Evolutionary conservation across 176 grass and related monocot genomes (phyloP).

Genomic region (Tillandsia fasciculata): DNA sequence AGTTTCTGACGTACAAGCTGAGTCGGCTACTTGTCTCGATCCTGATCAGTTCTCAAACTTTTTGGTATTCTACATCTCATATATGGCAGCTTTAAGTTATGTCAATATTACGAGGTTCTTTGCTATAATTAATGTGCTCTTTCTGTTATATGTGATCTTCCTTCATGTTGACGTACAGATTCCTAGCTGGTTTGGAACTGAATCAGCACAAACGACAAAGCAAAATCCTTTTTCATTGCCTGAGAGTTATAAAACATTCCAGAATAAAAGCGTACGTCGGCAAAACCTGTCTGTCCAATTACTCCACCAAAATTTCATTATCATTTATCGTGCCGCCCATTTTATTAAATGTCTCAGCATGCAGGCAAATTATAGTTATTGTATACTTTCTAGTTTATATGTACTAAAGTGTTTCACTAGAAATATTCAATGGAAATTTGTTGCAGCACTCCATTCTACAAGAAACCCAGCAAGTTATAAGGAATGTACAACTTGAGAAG

Average conservation of each 20-base stretch:
- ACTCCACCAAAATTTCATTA: neutral
- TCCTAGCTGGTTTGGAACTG: constrained; percentile 16
- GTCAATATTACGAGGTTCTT: neutral
- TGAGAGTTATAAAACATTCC: constrained; percentile 15
- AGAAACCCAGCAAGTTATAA: constrained; percentile 18
- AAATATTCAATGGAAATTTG: neutral
- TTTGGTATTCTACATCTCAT: constrained; percentile 4
- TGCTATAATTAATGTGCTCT: neutral
- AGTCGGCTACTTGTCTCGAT: constrained; percentile 15
- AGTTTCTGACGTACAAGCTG: constrained; percentile 18
- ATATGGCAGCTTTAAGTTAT: neutral
- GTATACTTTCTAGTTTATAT: neutral
- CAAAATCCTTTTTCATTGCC: constrained; percentile 21
- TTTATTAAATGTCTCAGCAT: neutral
- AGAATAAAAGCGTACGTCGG: constrained; percentile 16
- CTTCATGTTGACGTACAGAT: constrained; percentile 11
- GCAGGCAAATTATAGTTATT: neutral
- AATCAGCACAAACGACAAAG: constrained; percentile 4
- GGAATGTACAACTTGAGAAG: constrained; percentile 19
- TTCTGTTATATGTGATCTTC: neutral
- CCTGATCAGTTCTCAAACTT: constrained; percentile 23
- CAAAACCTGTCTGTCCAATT: neutral
- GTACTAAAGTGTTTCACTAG: neutral
- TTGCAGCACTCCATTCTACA: constrained; percentile 14
- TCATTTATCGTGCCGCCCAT: neutral